Evolutionary conservation across 2,329 filamentous ascomycete genomes (phyloP), one percentile per base, ranked within the genome.

Genomic region (Aspergillus sojae): DNA sequence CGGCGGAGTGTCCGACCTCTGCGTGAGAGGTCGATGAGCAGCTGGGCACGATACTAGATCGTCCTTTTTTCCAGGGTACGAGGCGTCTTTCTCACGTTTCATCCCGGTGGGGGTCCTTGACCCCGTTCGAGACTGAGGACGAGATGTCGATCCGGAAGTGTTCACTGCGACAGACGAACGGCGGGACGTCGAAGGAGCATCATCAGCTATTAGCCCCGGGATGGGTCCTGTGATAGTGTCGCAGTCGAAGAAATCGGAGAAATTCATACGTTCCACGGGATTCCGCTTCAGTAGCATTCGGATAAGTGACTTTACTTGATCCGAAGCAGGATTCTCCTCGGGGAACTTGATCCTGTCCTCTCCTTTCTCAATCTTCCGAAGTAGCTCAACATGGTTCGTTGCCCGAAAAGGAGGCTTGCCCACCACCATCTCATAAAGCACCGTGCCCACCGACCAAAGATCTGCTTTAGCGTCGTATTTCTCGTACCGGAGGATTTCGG

Each of bases 391-490:
- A 74, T 99, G 95, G 74, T 99, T 98, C 61, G 88, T 88, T 36
- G 95, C 95, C 68, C 93, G 86, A 79, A 98, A 99, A 0, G 95
- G 95, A 26, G 95, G 93, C 66, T 88, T 90, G 59, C 94, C 94
- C 7, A 90, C 92, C 65, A 95, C 88, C 94, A 99, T 97, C 80
- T 99, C 95, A 75, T 93, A 97, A 28, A 96, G 82, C 10, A 99
- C 95, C 21, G 95, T 97, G 57, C 95, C 95, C 39, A 97, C 93
- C 26, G 95, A 99, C 95, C 95, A 99, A 39, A 99, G 82, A 80
- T 99, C 95, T 54, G 94, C 94, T 78, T 96, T 96, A 67, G 94
- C 93, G 80, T 97, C 94, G 78, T 99, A 99, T 74, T 94, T 94
- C 77, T 99, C 94, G 73, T 98, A 99, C 64, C 94, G 89, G 66